These are phyloP conservation scores for Lumnitzera racemosa DNA, from an alignment of 345 rosid genomes.

Conservation along the genomic window DNA sequence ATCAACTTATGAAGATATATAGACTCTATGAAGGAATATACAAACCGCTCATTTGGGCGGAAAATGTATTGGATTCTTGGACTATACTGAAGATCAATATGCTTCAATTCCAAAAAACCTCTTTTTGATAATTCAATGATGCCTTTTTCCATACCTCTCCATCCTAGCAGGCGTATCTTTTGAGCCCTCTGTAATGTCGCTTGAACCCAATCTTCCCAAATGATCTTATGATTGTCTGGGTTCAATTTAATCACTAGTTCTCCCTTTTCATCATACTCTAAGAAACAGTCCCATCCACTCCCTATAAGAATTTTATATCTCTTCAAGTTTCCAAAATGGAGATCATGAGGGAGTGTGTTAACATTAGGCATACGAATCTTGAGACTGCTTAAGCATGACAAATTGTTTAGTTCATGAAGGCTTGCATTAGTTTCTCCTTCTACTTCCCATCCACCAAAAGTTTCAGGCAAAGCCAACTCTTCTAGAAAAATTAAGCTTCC, in stretches of 20 bases:
- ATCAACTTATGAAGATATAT: conserved; percentile 1
- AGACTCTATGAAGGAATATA: not conserved
- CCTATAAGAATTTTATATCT: conserved; percentile 14
- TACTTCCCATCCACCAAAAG: conserved; percentile 14
- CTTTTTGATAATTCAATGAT: conserved; percentile 3
- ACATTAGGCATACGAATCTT: conserved; percentile 4
- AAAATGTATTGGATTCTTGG: not conserved
- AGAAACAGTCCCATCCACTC: not conserved
- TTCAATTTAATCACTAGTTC: conserved; percentile 6
- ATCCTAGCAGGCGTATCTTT: conserved; percentile 5
- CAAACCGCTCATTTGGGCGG: conserved; percentile 6
- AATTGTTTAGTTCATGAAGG: conserved; percentile 10
- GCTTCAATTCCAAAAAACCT: conserved; percentile 13
- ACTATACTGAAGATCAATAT: conserved; percentile 5
- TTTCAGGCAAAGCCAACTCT: conserved; percentile 11
- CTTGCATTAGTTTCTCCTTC: conserved; percentile 9
- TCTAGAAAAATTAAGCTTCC: conserved; percentile 11
- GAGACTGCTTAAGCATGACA: conserved; percentile 7
- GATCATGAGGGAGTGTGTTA: conserved; percentile 1
- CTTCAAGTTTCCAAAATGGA: not conserved
- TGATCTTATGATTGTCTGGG: no score
- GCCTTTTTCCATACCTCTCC: conserved; percentile 3
- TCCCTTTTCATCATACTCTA: not conserved
- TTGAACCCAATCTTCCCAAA: not conserved
- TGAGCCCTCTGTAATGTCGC: conserved; percentile 10